Evolutionary conservation across 495 filamentous ascomycete species (phyloP).

Genomic region (Talaromyces trachyspermus): DNA sequence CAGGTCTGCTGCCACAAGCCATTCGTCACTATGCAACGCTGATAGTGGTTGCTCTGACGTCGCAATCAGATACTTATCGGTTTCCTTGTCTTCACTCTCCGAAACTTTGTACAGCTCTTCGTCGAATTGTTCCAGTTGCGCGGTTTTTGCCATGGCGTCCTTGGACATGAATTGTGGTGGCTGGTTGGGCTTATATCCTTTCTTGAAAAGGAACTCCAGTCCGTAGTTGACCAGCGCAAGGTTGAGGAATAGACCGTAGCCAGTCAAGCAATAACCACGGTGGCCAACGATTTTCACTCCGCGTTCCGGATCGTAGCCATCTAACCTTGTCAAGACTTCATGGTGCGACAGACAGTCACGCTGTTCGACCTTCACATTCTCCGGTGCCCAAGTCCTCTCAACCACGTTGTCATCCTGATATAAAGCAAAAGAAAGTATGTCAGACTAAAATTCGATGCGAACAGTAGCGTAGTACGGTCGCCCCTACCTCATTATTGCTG

Average conservation of each 20-base stretch:
- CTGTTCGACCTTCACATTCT: conserved; percentile 62
- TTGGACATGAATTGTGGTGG: conserved; percentile 94
- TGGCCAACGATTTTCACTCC: conserved; percentile 94
- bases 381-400: conserved; percentile 70
- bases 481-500: conserved; percentile 69
- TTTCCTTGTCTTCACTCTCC: conserved; percentile 66
- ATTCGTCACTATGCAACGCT: conserved; percentile 87
- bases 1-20: conserved; percentile 76
- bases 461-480: neutral
- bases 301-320: conserved; percentile 89
- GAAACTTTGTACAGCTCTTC: conserved; percentile 97
- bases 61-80: conserved; percentile 95
- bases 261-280: conserved; percentile 84
- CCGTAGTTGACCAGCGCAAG: conserved; percentile 91
- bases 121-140: conserved; percentile 94
- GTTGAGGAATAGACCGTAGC: conserved; percentile 90
- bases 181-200: conserved; percentile 80
- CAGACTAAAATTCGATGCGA: neutral
- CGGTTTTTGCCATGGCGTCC: conserved; percentile 98
- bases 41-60: conserved; percentile 95
- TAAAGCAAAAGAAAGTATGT: neutral
- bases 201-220: conserved; percentile 70
- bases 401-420: conserved; percentile 70
- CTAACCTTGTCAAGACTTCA: conserved; percentile 79
- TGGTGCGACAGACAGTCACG: conserved; percentile 78